Base-by-base conservation (phyloP, 345 rosid genomes). In the Laguncularia racemosa region DNA sequence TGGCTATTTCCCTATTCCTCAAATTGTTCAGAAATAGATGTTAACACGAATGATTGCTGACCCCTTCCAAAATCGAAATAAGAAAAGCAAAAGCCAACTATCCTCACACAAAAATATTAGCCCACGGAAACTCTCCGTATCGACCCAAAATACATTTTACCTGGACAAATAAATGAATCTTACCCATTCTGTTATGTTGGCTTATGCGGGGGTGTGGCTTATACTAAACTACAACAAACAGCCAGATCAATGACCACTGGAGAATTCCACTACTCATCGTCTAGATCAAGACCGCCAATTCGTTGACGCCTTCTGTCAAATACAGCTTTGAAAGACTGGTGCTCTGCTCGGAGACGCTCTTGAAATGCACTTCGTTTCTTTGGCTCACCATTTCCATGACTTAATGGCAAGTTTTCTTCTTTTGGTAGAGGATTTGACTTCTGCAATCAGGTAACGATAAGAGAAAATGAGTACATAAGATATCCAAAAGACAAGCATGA, bases 311-410 rank as follows among this genome's bases (percentile, higher is more conserved):
- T 79, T 69, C 75, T 73, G 57, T 88, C 98, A 47, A 85, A 91
- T 59, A 82, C 85, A 65, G 85, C 95, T 82, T 81, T 88, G 61
- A 85, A 88, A 16, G 96, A 91, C 64, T 91, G 95, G 0, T 61
- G 83, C 78, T 91, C 98, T 49, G 88, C 98, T 5, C 79, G 79
- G 2, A 88, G 80, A 61, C 67, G 84, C 49, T 88, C 96, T 73
- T 91, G 90, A 74, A 91, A 91, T 1, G 65, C 59, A 28, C 78
- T 84, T 64, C 71, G 83, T 62, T 75, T 76, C 68, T 67, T 75
- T 57, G 66, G 76, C 74, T 72, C 79, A 23, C 79, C 73, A 16
- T 57, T 59, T 11, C 76, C 76, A 60, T 56, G 65, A 52, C 69
- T 48, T 14, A 64, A 60, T 48, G 57, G 49, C 57, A 47, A 48